Evolutionary conservation across 495 filamentous ascomycete species (phyloP).

Genomic region (Podospora anserina): DNA sequence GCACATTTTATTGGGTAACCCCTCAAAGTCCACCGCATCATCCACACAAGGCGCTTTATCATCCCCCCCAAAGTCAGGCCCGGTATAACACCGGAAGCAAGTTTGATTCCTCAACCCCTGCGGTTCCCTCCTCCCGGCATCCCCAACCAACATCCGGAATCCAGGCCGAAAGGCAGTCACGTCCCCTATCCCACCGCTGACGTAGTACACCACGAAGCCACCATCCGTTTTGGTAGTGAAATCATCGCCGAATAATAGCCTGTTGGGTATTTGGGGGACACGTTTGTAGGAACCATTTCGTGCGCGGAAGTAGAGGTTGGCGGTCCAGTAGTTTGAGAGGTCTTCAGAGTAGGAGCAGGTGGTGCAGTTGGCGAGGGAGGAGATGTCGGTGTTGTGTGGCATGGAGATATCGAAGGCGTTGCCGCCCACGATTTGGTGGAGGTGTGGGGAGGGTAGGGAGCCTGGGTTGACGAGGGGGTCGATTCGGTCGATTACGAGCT

Average conservation of each 20-base stretch:
- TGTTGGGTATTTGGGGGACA: conserved; percentile 40
- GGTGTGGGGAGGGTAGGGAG: conserved; percentile 36
- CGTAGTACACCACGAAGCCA: conserved; percentile 46
- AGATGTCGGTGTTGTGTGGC: conserved; percentile 32
- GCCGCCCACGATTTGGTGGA: conserved; percentile 40
- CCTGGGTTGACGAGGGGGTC: conserved; percentile 41
- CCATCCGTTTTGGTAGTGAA: conserved; percentile 41
- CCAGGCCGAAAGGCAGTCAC: conserved; percentile 41
- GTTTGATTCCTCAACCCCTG: conserved; percentile 28
- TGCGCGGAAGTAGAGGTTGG: conserved; percentile 42
- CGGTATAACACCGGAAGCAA: conserved; percentile 44
- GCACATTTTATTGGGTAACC: conserved; percentile 27
- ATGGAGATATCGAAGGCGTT: conserved; percentile 40
- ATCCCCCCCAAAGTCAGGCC: conserved; percentile 37
- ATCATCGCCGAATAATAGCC: conserved; percentile 35
- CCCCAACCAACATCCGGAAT: conserved; percentile 43
- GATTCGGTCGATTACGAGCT: conserved; percentile 39
- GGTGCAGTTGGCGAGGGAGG: conserved; percentile 31
- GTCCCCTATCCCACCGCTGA: conserved; percentile 33
- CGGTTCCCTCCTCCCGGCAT: conserved; percentile 28
- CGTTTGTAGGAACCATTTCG: conserved; percentile 42
- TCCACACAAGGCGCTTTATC: conserved; percentile 37
- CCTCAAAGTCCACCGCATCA: conserved; percentile 30
- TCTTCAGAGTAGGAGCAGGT: conserved; percentile 39
- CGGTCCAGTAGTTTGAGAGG: conserved; percentile 48